Base-by-base conservation (phyloP, 1,284 basidiomycete species). In the Moesziomyces sp. region DNA sequence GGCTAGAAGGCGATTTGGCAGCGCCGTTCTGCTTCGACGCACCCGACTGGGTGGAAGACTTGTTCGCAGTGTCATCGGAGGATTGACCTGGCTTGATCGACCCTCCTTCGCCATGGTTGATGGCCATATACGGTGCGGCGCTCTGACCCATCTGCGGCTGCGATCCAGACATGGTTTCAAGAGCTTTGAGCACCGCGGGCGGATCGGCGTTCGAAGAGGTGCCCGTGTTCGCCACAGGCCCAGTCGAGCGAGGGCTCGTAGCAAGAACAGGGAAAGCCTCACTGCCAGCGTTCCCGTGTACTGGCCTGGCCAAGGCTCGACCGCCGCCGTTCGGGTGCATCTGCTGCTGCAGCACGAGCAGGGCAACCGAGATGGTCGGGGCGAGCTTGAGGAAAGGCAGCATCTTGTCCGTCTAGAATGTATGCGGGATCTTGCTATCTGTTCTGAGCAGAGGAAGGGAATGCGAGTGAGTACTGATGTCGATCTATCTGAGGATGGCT, bases 51-150 rank as follows among this genome's bases (percentile, higher is more conserved):
- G 43, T 18, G 23, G 40, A 7, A 11, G 28, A 24, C 19, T 33
- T 44, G n/a, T 11, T 30, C 11, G 9, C 30, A 2, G 30, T 33
- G n/a, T 24, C 16, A 19, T 40, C 40, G 47, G 14, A 18, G 14
- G 26, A 30, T 5, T 26, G 28, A 2, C 35, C 42, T 7, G 53
- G 47, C 30, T 59, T 28, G 53, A 63, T 52, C 0, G 52, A 44
- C 2, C 63, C 69, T 6, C 69, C 69, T 10, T 62, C 48, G 3
- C 63, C 69, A 30, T 72, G 69, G 2, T 55, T 59, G 52, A 63
- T 66, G 35, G 49, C 52, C 21, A 59, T 40, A 30, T 56, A 38
- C 7, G 50, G 53, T 2, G 35, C 14, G 3, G 28, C 5, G 14
- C 38, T 11, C 14, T 51, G 33, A 0, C 57, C 47, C 9, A 45